Evolutionary conservation across 257 asterid genomes (phyloP), one percentile per base, ranked within the genome.

Genomic region (Rehmannia glutinosa): DNA sequence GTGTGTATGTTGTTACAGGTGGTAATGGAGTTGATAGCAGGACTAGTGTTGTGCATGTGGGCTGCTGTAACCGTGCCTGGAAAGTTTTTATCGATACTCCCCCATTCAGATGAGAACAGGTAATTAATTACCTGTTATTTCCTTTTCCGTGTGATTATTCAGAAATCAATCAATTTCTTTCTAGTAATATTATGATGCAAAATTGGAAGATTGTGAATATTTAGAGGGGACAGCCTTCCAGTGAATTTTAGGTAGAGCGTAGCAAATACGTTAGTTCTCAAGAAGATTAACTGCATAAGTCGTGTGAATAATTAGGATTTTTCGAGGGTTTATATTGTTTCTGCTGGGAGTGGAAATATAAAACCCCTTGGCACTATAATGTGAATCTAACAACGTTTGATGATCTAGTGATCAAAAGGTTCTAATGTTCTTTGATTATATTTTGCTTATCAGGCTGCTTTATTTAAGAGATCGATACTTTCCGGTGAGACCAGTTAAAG

Each of bases 81-180:
- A 19, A 86, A 88, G 56, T 90, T 93, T 79, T 68, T 84, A 62
- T 90, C 99, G 8, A 86, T 93, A 53, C 93, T 83, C 66, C 96
- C 95, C 13, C 89, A 93, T 43, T 90, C 97, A 6, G 96, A 93
- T 73, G 97, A 92, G 80, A 92, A 92, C 83, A 86, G 97, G 98
- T 90, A 52, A 56, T 52, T 8, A n/a, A n/a, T n/a, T n/a, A 45
- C 19, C 28, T 58, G 35, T 1, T 59, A n/a, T 54, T 19, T 53
- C 23, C 1, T 12, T 23, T 9, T 25, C 21, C 25, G 25, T 2
- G 63, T 0, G 35, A n/a, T 50, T 24, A 13, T 55, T 16, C 12
- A 46, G 56, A 2, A 49, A 47, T 54, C 3, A 61, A 30, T 59
- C 13, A 8, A 2, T 17, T 24, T 36, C 38, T 24, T 8, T 39